These are phyloP conservation scores for Psilocybe tampanensis DNA, from an alignment of 768 basidiomycete genomes.

Conservation along the genomic window DNA sequence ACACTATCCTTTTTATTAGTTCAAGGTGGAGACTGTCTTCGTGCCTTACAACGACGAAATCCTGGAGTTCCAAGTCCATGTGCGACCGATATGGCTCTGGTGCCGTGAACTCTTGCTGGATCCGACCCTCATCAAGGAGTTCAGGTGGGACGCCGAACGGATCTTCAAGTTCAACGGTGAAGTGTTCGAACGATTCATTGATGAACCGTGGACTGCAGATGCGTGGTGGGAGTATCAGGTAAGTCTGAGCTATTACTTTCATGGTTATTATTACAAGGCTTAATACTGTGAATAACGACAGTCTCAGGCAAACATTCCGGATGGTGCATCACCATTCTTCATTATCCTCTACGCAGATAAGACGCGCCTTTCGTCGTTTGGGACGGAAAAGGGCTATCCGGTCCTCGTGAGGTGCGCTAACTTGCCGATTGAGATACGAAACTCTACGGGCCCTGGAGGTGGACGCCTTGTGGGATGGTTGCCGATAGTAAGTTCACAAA, in stretches of 20 bases:
- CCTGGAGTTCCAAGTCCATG: conserved; percentile 3
- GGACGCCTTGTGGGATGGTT: no score
- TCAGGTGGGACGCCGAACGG: conserved; percentile 18
- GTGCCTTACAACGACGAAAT: conserved; percentile 4
- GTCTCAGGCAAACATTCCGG: conserved; percentile 11
- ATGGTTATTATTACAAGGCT: no score
- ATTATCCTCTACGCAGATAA: conserved; percentile 45
- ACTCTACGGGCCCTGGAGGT: no score
- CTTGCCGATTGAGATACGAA: no score
- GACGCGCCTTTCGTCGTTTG: conserved; percentile 37
- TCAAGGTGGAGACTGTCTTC: not conserved
- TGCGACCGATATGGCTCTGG: conserved; percentile 10
- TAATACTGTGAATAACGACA: conserved; percentile 1
- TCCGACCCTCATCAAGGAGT: conserved; percentile 15
- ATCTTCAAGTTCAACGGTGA: conserved; percentile 24
- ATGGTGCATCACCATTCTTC: conserved; percentile 25
- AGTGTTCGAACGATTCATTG: conserved; percentile 28
- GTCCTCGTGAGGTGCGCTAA: conserved; percentile 27
- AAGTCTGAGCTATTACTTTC: not conserved
- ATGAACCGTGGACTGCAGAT: conserved; percentile 41
- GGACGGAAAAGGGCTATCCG: conserved; percentile 38
- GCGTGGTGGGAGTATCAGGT: conserved; percentile 41
- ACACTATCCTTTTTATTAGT: conserved; percentile 5
- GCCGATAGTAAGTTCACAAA: no score
- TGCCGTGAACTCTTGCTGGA: conserved; percentile 27